Conservation (phyloP, 805 yeast genomes). For the Lipomyces starkeyi region DNA sequence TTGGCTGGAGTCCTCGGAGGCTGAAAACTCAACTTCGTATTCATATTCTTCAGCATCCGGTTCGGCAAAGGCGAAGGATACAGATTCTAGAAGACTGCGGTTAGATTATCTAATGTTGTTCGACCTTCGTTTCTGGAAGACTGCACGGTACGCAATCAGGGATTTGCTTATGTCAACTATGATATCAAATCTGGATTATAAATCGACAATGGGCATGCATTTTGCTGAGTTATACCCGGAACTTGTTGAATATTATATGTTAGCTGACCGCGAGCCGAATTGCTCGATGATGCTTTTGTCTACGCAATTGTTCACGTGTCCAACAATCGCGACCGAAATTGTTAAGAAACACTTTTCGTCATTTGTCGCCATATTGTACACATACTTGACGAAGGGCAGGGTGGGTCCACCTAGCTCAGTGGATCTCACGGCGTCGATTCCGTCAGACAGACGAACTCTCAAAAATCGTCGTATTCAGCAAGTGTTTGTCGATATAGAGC, state of each 20-base stretch:
- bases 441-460: constrained; percentile 52
- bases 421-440: constrained; percentile 42
- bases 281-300: constrained; percentile 74
- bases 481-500: constrained; percentile 77
- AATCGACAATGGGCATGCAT: constrained; percentile 69
- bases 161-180: constrained; percentile 69
- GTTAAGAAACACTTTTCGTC: constrained; percentile 65
- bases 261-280: constrained; percentile 88
- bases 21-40: background rate
- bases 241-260: constrained; percentile 69
- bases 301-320: constrained; percentile 88
- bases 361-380: constrained; percentile 66
- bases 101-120: constrained; percentile 53
- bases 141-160: constrained; percentile 61
- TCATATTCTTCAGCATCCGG: background rate
- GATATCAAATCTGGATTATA: constrained; percentile 63
- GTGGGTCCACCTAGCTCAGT: constrained; percentile 55
- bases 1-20: constrained; percentile 13
- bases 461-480: constrained; percentile 80
- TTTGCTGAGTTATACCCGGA: constrained; percentile 84
- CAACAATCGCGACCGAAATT: constrained; percentile 71
- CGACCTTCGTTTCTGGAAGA: constrained; percentile 76
- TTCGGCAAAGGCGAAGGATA: background rate
- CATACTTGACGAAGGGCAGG: constrained; percentile 62
- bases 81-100: constrained; percentile 10